A percentile compares a stretch with the other conserved stretches of the same genome.
Conservation (phyloP, 2,329 filamentous ascomycete species). For the Aciculosporium take region DNA sequence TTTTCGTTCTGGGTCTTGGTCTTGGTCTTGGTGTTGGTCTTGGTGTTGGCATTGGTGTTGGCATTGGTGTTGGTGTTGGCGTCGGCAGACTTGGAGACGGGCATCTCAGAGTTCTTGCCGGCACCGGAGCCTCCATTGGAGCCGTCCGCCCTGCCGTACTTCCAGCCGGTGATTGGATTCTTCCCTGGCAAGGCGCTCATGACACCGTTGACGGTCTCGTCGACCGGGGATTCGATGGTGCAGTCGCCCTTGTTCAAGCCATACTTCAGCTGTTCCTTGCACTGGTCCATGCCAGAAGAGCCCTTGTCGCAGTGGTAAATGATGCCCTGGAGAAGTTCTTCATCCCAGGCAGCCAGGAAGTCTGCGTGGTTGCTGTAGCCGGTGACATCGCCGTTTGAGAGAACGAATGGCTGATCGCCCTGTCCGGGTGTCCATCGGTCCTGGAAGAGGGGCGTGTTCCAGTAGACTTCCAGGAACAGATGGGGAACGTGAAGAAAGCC, state of each 20-base stretch:
- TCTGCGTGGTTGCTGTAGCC: conserved; percentile 59
- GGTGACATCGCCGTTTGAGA: conserved; percentile 54
- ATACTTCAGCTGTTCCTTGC: conserved; percentile 30
- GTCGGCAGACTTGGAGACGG: neutral
- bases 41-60: neutral
- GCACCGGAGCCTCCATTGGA: conserved; percentile 3
- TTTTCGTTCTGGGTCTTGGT: neutral
- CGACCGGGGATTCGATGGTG: conserved; percentile 31
- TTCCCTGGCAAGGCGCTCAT: conserved; percentile 38
- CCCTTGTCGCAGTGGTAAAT: conserved; percentile 52
- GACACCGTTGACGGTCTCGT: conserved; percentile 30
- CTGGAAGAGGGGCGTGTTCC: conserved; percentile 39
- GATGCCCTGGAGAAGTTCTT: conserved; percentile 47
- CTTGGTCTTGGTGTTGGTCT: too few relatives aligned
- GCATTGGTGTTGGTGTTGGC: neutral
- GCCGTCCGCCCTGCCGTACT: conserved; percentile 21
- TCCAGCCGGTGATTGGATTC: conserved; percentile 40
- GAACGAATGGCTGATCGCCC: conserved; percentile 49
- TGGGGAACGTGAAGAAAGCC: conserved; percentile 42
- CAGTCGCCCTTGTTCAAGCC: conserved; percentile 38
- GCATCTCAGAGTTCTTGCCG: conserved; percentile 2
- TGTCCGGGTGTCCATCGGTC: conserved; percentile 39
- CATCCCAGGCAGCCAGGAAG: conserved; percentile 62
- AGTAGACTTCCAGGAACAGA: conserved; percentile 46
- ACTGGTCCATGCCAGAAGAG: conserved; percentile 46